A percentile compares a stretch with the other conserved stretches of the same genome.
Evolutionary conservation across 2,329 filamentous ascomycete genomes (phyloP).

Genomic region (Penicillium sp.): DNA sequence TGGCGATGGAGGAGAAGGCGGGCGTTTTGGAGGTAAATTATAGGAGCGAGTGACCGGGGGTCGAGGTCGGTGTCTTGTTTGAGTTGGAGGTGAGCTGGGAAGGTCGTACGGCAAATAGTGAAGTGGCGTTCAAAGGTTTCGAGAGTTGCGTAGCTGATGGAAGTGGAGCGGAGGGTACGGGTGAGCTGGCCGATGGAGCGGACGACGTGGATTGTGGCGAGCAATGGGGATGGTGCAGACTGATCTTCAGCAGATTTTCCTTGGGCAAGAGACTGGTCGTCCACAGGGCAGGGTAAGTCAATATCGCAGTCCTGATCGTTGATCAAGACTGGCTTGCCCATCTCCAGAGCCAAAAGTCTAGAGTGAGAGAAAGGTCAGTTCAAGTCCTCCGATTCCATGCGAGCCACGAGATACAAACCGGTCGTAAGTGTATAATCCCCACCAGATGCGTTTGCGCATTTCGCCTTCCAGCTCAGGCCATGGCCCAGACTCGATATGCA

Average conservation of each 20-base stretch:
- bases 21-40: constrained; percentile 79
- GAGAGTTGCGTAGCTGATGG: constrained; percentile 70
- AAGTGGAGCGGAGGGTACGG: constrained; percentile 70
- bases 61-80: constrained; percentile 71
- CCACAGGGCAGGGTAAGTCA: constrained; percentile 75
- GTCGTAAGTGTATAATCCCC: constrained; percentile 90
- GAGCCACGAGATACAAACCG: constrained; percentile 57
- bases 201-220: constrained; percentile 81
- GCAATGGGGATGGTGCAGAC: constrained; percentile 72
- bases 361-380: constrained; percentile 20
- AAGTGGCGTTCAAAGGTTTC: constrained; percentile 85
- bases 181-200: constrained; percentile 76
- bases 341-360: constrained; percentile 76
- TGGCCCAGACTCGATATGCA: constrained; percentile 76
- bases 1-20: constrained; percentile 88
- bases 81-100: constrained; percentile 76
- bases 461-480: constrained; percentile 80
- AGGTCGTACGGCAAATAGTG: constrained; percentile 72
- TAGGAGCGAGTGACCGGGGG: constrained; percentile 73
- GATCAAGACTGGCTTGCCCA: constrained; percentile 80
- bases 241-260: constrained; percentile 53
- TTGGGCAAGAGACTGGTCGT: constrained; percentile 70
- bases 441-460: constrained; percentile 89
- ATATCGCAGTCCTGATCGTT: constrained; percentile 89
- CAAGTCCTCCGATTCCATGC: neutral